Evolutionary conservation across 31 red algal genomes (phyloP).

Genomic region (Porphyra umbilicalis): DNA sequence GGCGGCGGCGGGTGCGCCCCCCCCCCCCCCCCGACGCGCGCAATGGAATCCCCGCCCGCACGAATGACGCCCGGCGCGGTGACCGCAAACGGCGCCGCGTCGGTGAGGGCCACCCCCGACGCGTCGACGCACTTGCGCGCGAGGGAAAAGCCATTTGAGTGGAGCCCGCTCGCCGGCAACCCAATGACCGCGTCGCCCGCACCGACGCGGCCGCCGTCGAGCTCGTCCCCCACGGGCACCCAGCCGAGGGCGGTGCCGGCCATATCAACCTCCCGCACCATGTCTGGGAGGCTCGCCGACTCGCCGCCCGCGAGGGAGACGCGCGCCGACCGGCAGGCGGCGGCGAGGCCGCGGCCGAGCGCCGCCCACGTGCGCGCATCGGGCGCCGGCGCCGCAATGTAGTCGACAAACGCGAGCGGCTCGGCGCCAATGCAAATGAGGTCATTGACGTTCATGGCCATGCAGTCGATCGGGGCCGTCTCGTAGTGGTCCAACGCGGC

Average conservation of each 20-base stretch:
- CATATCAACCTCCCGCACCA: conserved; percentile 75
- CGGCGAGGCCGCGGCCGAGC: conserved; percentile 45
- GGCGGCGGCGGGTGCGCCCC: too few relatives aligned
- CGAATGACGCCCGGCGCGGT: background rate
- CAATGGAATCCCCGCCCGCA: conserved; percentile 20
- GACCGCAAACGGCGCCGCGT: conserved; percentile 52
- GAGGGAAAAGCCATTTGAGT: conserved; percentile 92
- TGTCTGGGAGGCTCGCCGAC: conserved; percentile 74
- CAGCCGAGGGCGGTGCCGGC: conserved; percentile 77
- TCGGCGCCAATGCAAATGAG: conserved; percentile 85
- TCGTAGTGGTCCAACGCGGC: conserved; percentile 36
- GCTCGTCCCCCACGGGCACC: conserved; percentile 36
- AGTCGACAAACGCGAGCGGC: conserved; percentile 94
- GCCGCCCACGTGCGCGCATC: conserved; percentile 36
- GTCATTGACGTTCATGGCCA: conserved; percentile 98
- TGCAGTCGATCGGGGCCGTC: conserved; percentile 61
- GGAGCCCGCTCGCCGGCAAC: conserved; percentile 75
- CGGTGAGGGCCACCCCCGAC: conserved; percentile 15
- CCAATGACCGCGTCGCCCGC: conserved; percentile 74
- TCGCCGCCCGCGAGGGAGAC: conserved; percentile 78
- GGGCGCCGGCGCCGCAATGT: conserved; percentile 73
- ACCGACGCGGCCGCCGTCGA: conserved; percentile 32
- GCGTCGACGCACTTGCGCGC: conserved; percentile 48
- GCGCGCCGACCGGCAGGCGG: conserved; percentile 57
- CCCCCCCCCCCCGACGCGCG: conserved; percentile 15